Evolutionary conservation across 805 yeast species (phyloP), one percentile per base, ranked within the genome.

Genomic region (Yamadazyma scolyti): DNA sequence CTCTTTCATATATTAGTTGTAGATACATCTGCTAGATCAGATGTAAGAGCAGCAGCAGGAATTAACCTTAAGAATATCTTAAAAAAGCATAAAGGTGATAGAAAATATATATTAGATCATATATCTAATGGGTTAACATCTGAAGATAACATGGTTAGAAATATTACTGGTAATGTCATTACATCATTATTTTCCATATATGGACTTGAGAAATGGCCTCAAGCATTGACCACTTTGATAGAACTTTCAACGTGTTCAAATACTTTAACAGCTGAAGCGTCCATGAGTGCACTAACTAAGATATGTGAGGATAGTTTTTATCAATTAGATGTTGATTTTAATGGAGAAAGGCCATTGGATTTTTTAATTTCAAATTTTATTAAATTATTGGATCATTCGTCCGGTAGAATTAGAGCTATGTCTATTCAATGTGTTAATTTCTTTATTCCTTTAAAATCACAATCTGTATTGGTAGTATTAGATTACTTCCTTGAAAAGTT

Each of bases 111-210:
- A n/a, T 47, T 63, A 28, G 64, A 55, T 7, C 68, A 73, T 44
- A 64, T 80, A 21, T 65, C 43, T 46, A 55, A 40, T 67, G 87
- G 86, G 2, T 63, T 87, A 25, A 46, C 72, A 19, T 82, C 73
- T 38, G 44, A 58, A 1, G 73, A 73, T 32, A 54, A 61, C n/a
- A 61, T 85, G 43, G 83, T 90, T 17, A 73, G 95, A 39, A 87
- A 84, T 50, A 85, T 90, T 38, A 81, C 96, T 5, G 96, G 97
- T 23, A 88, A 81, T 48, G 95, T 88, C 29, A 78, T 90, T 31
- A 84, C 97, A 2, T 72, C 96, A 0, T 58, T 93, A 18, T 82
- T 88, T 44, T 68, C 82, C 2, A 65, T 75, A 7, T 69, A 74
- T 25, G 94, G 96, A 1, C 65, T 83, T 25, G 61, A 67, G 16